Base-by-base conservation (phyloP, 345 rosid genomes). In the Salix arbutifolia region DNA sequence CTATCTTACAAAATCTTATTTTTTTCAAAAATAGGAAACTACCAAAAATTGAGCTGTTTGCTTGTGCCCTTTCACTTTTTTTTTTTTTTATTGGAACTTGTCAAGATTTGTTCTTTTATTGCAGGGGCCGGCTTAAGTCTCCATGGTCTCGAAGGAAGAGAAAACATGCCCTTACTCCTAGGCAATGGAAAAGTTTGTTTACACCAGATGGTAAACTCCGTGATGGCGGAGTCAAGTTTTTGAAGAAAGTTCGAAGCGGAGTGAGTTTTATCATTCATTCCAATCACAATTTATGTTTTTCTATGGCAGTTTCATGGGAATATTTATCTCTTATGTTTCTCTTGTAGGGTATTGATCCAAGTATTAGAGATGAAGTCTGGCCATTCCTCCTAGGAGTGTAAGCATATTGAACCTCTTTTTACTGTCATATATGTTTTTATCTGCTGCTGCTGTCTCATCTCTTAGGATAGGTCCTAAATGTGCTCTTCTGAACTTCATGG, bases 371-470 rank as follows among this genome's bases (percentile, higher is more conserved):
- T 0, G 97, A 93, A 80, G 98, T 96, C 61, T 96, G 99, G 99
- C 99, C 99, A 0, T 93, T 91, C 79, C 98, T 96, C 70, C 98
- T 96, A 69, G 98, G 98, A 79, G 97, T 96, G 99, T 96, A 89
- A 92, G 99, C 79, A 66, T 42, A 3, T 38, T 74, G 12, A 31
- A 65, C 53, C 70, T 31, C 31, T 14, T 73, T 4, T 40, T 64
- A 19, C 23, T 18, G 3, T 17, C 9, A 14, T 25, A 8, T 21
- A 62, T 69, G 16, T 26, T 19, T 53, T 19, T 13, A 23, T 2
- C 37, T 44, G 38, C 19, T 53, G 26, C 61, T 16, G 26, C 62
- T 67, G 42, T 61, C 53, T 10, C 69, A 60, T 40, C 14, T n/a
- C 26, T 8, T 21, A 67, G 6, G 16, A 69, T 1, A 17, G 35